phyloP scores from a whole-genome alignment of 1,284 basidiomycete species.

The Pyrrhoderma noxium region DNA sequence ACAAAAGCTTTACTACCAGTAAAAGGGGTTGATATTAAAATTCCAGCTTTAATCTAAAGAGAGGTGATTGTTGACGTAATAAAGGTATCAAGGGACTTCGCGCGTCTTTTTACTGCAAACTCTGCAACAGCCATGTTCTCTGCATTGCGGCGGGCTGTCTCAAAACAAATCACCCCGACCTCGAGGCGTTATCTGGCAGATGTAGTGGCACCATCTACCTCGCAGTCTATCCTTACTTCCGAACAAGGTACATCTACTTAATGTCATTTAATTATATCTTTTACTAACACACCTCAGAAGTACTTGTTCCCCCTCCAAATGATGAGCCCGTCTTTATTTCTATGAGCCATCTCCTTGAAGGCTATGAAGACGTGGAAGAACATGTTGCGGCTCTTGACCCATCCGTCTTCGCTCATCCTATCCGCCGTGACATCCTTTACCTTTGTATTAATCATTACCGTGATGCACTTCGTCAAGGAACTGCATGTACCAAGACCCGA shows the following conservation, averaged over 20 bases:
- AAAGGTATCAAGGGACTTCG: too few relatives aligned
- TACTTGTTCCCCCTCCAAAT: constrained; percentile 7
- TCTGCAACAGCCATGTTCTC: constrained; percentile 8
- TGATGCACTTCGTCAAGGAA: constrained; percentile 82
- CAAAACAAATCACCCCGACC: background rate
- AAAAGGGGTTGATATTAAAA: too few relatives aligned
- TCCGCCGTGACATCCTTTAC: constrained; percentile 90
- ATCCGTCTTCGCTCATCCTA: constrained; percentile 78
- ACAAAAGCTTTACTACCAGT: too few relatives aligned
- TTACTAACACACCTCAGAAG: too few relatives aligned
- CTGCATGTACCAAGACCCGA: constrained; percentile 88
- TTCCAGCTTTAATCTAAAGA: too few relatives aligned
- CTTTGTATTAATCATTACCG: constrained; percentile 87
- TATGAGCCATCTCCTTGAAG: constrained; percentile 48
- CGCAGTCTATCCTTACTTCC: background rate
- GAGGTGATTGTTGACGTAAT: too few relatives aligned
- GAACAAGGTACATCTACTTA: too few relatives aligned
- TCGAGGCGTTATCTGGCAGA: constrained; percentile 1
- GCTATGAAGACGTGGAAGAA: constrained; percentile 31
- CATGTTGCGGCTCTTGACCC: constrained; percentile 72
- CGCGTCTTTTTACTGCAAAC: too few relatives aligned
- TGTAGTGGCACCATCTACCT: background rate
- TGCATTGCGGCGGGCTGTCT: constrained; percentile 9
- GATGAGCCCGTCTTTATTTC: constrained; percentile 39
- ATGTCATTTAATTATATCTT: background rate